Conservation (phyloP, 164 flowering plant species). For the Dillenia turbinata region DNA sequence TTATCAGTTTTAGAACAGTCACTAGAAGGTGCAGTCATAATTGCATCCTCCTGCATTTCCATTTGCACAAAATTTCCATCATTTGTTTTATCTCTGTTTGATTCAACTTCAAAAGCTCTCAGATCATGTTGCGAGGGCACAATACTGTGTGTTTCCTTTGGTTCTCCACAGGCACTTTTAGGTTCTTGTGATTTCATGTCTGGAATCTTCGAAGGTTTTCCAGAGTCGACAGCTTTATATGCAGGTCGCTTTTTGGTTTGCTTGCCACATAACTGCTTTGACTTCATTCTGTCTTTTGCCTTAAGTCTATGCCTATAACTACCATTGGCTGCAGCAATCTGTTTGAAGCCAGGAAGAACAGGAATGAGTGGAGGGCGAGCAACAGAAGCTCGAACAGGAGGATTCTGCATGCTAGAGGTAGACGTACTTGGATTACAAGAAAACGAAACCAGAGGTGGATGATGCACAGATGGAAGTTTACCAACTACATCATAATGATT, state of each 20-base stretch:
- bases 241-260: constrained; percentile 40
- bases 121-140: constrained; percentile 3
- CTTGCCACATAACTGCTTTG: constrained; percentile 14
- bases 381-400: constrained; percentile 15
- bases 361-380: constrained; percentile 25
- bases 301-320: constrained; percentile 15
- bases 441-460: constrained; percentile 12
- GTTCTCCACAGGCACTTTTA: constrained; percentile 6
- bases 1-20: constrained; percentile 18
- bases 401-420: constrained; percentile 15
- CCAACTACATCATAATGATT: constrained; percentile 9
- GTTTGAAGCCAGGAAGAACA: constrained; percentile 22
- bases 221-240: constrained; percentile 12
- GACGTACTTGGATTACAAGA: constrained; percentile 15
- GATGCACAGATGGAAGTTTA: constrained; percentile 14
- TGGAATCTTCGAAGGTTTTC: constrained; percentile 25
- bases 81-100: constrained; percentile 14
- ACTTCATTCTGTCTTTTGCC: constrained; percentile 21
- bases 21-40: constrained; percentile 6
- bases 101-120: constrained; percentile 14
- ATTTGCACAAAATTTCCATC: constrained; percentile 3
- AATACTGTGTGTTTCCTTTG: too few relatives aligned
- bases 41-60: constrained; percentile 11
- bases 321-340: constrained; percentile 11
- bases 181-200: constrained; percentile 22